Evolutionary conservation across 805 yeast genomes (phyloP), one percentile per base, ranked within the genome.

Genomic region (Kazachstania taianensis): DNA sequence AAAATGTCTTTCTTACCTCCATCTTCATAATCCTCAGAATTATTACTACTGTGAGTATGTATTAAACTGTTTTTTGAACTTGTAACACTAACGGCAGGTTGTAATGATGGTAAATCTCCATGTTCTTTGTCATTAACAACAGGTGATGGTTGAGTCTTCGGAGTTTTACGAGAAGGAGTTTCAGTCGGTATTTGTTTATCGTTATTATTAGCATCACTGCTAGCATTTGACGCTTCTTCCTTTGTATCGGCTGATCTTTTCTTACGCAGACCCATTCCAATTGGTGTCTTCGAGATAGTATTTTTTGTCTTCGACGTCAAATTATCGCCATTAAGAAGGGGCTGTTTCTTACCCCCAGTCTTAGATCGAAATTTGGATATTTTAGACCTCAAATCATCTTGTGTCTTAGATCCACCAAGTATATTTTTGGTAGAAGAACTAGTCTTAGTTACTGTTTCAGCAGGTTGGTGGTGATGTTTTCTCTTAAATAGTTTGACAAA

Each of bases 401-500:
- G 37, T n/a, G n/a, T n/a, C n/a, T n/a, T n/a, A n/a, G n/a, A n/a
- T n/a, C n/a, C n/a, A n/a, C n/a, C n/a, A n/a, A n/a, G n/a, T n/a
- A n/a, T n/a, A 22, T 30, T 17, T 14, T 35, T 32, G 12, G 16
- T 7, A 10, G 7, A 14, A 7, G 31, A 22, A 13, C 34, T 34
- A 5, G 32, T n/a, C 9, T 27, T 37, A 18, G 14, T 28, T 9
- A 28, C 33, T 5, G 33, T 7, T 20, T 40, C 37, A 9, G 26
- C 32, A 36, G 37, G 26, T 40, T 37, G 30, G 18, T 40, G 32
- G 27, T 43, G 47, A 18, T 38, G 24, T 27, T 40, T 48, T 20
- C 49, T 46, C 33, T 41, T 49, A 26, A 49, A 49, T 19, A 49
- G 33, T 26, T 44, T 52, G 6, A 45, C 55, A 32, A 53, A 46